Percentiles rank a stretch among this genome's conserved stretches.
Evolutionary conservation across 116 monocot genomes (phyloP).

Genomic region (Zostera marina): DNA sequence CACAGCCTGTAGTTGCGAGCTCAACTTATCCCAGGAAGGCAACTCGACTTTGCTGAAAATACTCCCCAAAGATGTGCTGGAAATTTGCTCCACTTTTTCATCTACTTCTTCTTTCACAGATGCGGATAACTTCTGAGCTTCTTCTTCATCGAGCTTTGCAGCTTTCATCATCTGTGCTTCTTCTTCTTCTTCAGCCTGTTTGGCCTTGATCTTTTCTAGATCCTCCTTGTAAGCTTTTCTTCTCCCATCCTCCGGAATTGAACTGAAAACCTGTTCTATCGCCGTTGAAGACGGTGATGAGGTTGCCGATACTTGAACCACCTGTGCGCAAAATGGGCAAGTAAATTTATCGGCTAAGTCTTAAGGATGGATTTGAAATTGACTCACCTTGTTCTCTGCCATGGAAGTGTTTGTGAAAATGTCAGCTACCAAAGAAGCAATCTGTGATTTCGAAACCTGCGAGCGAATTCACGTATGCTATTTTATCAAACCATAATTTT

Average conservation of each 20-base stretch:
- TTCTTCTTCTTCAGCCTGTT: slow-evolving; percentile 34
- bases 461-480: no score
- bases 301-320: slow-evolving; percentile 58
- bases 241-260: slow-evolving; percentile 82
- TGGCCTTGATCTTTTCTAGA: slow-evolving; percentile 43
- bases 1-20: slow-evolving; percentile 31
- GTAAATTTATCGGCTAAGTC: not conserved
- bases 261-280: slow-evolving; percentile 48
- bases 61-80: slow-evolving; percentile 28
- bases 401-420: slow-evolving; percentile 47
- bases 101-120: slow-evolving; percentile 17
- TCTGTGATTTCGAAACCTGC: slow-evolving; percentile 66
- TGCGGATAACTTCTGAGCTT: slow-evolving; percentile 21
- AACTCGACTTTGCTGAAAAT: slow-evolving; percentile 31
- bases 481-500: no score
- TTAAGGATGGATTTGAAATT: not conserved
- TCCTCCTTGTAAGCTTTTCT: slow-evolving; percentile 60
- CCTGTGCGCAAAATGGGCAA: slow-evolving; percentile 14
- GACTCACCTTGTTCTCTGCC: slow-evolving; percentile 69
- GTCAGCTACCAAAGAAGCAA: slow-evolving; percentile 68
- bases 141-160: slow-evolving; percentile 31
- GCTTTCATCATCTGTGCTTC: slow-evolving; percentile 34
- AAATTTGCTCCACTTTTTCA: slow-evolving; percentile 12
- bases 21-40: slow-evolving; percentile 57
- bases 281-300: slow-evolving; percentile 45